Evolutionary conservation across 2,329 filamentous ascomycete genomes (phyloP), one percentile per base, ranked within the genome.

Genomic region (Cordyceps fumosorosea): DNA sequence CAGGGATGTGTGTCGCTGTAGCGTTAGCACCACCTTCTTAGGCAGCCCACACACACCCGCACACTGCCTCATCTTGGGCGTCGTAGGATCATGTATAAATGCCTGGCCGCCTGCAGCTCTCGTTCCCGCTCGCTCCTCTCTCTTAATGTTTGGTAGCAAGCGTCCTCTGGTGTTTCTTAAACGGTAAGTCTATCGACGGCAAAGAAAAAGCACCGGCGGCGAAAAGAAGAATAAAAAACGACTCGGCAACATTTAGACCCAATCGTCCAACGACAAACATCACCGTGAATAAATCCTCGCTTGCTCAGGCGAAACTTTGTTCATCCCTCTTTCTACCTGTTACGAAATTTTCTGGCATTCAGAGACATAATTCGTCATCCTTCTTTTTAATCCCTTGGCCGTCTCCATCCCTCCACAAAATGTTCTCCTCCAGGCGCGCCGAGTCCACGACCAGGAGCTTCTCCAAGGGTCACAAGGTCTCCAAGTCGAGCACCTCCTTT

Each of bases 401-500:
- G 40, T 60, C 26, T 22, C 12, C 20, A 55, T 47, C 24, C 22
- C 29, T 32, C 44, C 22, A 32, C 52, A 52, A 57, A 32, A 84
- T 82, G 82, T 84, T 82, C 62, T 67, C 67, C 68, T 74, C 76
- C 67, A 77, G 76, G 70, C 77, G 77, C 63, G 74, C 75, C 56
- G 78, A 82, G 45, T 70, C 71, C 40, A 75, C 76, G 37, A 79
- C 67, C 75, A 80, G 75, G 73, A 84, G 80, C 73, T 83, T 82
- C 63, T 80, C 81, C 58, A 84, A 82, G 65, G 73, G 77, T 64
- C 78, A 81, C 62, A 82, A 81, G 65, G 67, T 68, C 26, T 76
- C 73, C 67, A 83, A 81, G 66, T 80, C 81, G 5, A 82, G 73
- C 67, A 76, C 80, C 2, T 84, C 82, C 1, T 84, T 85, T 32